Percentiles rank a stretch among this genome's conserved stretches.
Conservation (phyloP, 2,329 filamentous ascomycete species). For the Didymella glomerata region DNA sequence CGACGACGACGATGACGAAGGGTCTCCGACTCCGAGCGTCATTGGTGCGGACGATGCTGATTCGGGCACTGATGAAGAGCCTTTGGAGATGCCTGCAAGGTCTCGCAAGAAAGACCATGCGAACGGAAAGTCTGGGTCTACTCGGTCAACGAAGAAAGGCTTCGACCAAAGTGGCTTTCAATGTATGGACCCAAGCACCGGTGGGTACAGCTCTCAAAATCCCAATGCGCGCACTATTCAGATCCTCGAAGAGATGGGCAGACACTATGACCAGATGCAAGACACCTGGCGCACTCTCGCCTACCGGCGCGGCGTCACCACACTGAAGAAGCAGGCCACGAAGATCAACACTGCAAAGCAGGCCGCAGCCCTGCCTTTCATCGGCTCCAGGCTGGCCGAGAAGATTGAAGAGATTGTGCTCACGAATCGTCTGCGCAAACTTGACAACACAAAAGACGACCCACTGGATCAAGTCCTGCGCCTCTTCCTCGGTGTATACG, state of each 20-base stretch:
- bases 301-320: constrained; percentile 80
- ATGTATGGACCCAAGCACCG: constrained; percentile 67
- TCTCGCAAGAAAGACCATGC: constrained; percentile 5
- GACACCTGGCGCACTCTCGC: constrained; percentile 79
- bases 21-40: constrained; percentile 37
- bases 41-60: constrained; percentile 32
- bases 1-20: constrained; percentile 51
- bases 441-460: constrained; percentile 75
- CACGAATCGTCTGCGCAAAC: constrained; percentile 73
- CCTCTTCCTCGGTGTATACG: constrained; percentile 80
- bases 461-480: constrained; percentile 71
- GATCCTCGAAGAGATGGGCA: constrained; percentile 78
- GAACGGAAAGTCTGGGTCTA: constrained; percentile 12
- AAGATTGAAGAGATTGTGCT: constrained; percentile 91
- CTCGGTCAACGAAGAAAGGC: constrained; percentile 23
- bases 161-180: constrained; percentile 58
- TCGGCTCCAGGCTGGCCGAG: constrained; percentile 76
- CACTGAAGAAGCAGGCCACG: constrained; percentile 69
- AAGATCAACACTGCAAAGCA: constrained; percentile 75
- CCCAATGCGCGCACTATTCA: constrained; percentile 81
- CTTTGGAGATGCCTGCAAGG: constrained; percentile 27
- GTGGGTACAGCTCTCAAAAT: constrained; percentile 58
- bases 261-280: constrained; percentile 76
- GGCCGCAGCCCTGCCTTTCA: constrained; percentile 71
- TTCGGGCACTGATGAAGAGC: constrained; percentile 32